These are phyloP conservation scores for Acrodontium crateriforme DNA, from an alignment of 2,329 filamentous ascomycete genomes.

Conservation along the genomic window DNA sequence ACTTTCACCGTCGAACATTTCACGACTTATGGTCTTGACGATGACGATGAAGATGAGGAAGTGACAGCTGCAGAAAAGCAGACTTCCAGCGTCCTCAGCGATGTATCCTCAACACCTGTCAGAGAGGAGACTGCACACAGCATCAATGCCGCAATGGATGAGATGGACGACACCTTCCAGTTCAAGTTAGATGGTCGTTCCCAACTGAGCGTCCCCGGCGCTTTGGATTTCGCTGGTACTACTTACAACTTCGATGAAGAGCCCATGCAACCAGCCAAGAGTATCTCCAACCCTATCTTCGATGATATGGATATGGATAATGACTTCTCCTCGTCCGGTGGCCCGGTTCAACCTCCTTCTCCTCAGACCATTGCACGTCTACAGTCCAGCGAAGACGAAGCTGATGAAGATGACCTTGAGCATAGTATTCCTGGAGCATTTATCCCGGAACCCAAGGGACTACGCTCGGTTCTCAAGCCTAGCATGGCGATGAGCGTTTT, in stretches of 20 bases:
- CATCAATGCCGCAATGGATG: constrained; percentile 11
- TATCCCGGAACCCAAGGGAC: constrained; percentile 52
- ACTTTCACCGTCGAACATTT: constrained; percentile 90
- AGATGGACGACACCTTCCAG: constrained; percentile 40
- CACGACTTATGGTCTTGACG: constrained; percentile 84
- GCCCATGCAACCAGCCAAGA: constrained; percentile 11
- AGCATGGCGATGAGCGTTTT: constrained; percentile 19
- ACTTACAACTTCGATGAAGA: constrained; percentile 41
- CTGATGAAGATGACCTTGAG: constrained; percentile 63
- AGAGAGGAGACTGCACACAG: constrained; percentile 17
- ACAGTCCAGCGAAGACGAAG: constrained; percentile 32
- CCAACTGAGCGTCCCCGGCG: constrained; percentile 54
- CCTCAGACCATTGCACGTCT: constrained; percentile 15
- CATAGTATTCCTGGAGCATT: constrained; percentile 69
- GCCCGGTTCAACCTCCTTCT: constrained; percentile 17
- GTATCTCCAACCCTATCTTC: no score
- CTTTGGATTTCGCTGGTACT: constrained; percentile 48
- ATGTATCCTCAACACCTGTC: constrained; percentile 10
- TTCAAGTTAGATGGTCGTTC: constrained; percentile 36
- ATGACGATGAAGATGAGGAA: constrained; percentile 41
- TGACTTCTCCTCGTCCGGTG: constrained; percentile 13
- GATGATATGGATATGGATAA: constrained; percentile 11
- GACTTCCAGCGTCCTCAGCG: constrained; percentile 28
- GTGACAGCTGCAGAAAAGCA: constrained; percentile 43
- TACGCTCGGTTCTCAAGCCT: constrained; percentile 37